Evolutionary conservation across 768 basidiomycete species (phyloP).

Genomic region (Lactarius trivialis): DNA sequence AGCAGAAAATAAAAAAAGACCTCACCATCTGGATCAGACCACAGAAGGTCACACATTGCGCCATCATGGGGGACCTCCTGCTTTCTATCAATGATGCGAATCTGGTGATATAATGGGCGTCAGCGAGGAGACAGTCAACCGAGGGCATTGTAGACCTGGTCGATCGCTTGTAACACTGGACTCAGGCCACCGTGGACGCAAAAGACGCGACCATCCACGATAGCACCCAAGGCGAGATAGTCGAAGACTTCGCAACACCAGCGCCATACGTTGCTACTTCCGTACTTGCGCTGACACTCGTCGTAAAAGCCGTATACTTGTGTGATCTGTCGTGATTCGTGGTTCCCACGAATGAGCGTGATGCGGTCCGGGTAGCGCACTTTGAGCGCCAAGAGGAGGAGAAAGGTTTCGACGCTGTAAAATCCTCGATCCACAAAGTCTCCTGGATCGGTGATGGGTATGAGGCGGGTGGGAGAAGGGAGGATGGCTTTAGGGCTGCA

Average conservation of each 20-base stretch:
- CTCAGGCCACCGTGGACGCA: constrained; percentile 97
- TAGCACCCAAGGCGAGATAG: constrained; percentile 87
- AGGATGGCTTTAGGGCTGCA: constrained; percentile 33
- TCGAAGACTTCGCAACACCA: constrained; percentile 99
- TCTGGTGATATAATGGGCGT: constrained; percentile 41
- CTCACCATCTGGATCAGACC: constrained; percentile 97
- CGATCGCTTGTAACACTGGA: constrained; percentile 77
- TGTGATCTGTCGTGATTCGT: constrained; percentile 95
- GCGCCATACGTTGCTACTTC: constrained; percentile 89
- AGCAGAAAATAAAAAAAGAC: background rate
- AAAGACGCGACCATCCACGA: constrained; percentile 96
- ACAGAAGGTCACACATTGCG: constrained; percentile 97
- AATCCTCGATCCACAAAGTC: constrained; percentile 98
- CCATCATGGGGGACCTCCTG: constrained; percentile 99
- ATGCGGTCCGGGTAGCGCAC: constrained; percentile 97
- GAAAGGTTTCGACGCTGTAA: constrained; percentile 94
- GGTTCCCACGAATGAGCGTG: constrained; percentile 94
- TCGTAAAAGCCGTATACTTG: constrained; percentile 95
- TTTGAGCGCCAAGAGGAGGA: constrained; percentile 90
- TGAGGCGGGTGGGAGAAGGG: constrained; percentile 15
- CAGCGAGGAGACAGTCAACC: constrained; percentile 3
- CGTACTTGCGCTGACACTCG: constrained; percentile 95
- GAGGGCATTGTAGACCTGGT: constrained; percentile 56
- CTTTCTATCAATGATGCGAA: constrained; percentile 89
- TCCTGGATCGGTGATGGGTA: constrained; percentile 43